Evolutionary conservation across 2,329 filamentous ascomycete genomes (phyloP).

Genomic region (Diaporthe ilicicola): DNA sequence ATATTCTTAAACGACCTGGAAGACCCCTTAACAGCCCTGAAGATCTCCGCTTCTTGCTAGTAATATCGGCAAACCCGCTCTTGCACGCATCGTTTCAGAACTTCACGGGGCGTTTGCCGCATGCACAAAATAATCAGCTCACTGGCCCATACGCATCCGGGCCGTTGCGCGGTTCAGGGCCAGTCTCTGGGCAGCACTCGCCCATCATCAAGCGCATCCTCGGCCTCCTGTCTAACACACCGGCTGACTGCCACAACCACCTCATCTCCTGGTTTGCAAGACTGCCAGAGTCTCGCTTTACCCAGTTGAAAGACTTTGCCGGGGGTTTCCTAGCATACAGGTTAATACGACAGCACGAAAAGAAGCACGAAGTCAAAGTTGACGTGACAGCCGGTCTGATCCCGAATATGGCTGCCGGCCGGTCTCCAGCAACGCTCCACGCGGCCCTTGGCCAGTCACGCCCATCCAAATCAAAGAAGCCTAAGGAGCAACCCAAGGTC

Average conservation of each 20-base stretch:
- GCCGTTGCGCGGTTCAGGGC: conserved; percentile 47
- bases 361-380: conserved; percentile 65
- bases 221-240: conserved; percentile 79
- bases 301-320: conserved; percentile 78
- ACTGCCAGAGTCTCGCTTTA: conserved; percentile 73
- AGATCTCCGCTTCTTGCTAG: conserved; percentile 79
- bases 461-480: conserved; percentile 55
- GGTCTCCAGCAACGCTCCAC: conserved; percentile 75
- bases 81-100: conserved; percentile 59
- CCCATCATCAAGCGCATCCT: conserved; percentile 86
- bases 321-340: conserved; percentile 84
- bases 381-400: conserved; percentile 74
- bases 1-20: conserved; percentile 80
- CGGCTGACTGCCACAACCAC: conserved; percentile 78
- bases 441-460: conserved; percentile 72
- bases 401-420: conserved; percentile 74
- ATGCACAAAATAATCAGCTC: conserved; percentile 37
- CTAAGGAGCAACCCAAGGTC: conserved; percentile 63
- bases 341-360: conserved; percentile 74
- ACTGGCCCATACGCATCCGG: conserved; percentile 16
- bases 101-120: conserved; percentile 52
- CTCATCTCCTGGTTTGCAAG: conserved; percentile 82
- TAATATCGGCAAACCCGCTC: conserved; percentile 82
- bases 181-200: conserved; percentile 73
- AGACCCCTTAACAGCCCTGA: conserved; percentile 72